A percentile compares a stretch with the other conserved stretches of the same genome.
Conservation (phyloP, 164 flowering plant genomes). For the Malania oleifera region DNA sequence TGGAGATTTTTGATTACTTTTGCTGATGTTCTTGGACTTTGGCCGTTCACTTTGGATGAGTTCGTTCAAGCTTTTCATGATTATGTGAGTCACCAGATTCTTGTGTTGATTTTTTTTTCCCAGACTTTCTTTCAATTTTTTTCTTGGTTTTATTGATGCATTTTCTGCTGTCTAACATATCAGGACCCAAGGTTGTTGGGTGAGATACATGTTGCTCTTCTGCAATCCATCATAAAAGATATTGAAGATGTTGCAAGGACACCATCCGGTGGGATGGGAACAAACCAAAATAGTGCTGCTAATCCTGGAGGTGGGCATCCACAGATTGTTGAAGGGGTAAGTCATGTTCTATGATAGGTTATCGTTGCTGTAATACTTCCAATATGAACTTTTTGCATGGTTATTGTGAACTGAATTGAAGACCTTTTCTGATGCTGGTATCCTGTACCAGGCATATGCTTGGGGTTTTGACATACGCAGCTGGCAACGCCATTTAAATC, state of each 20-base stretch:
- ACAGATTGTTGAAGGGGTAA: slow-evolving; percentile 88
- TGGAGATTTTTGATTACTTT: slow-evolving; percentile 89
- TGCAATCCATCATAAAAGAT: slow-evolving; percentile 73
- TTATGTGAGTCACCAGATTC: slow-evolving; percentile 47
- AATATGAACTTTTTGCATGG: background rate
- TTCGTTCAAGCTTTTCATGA: slow-evolving; percentile 92
- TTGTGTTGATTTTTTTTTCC: background rate
- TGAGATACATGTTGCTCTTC: slow-evolving; percentile 79
- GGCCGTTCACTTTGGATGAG: slow-evolving; percentile 97
- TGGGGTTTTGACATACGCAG: slow-evolving; percentile 93
- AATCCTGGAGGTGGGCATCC: slow-evolving; percentile 95
- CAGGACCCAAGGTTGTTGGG: slow-evolving; percentile 84
- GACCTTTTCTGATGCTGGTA: background rate
- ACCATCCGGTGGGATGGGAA: slow-evolving; percentile 57
- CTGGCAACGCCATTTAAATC: slow-evolving; percentile 78
- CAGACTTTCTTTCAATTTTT: slow-evolving; percentile 2
- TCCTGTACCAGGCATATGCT: slow-evolving; percentile 68
- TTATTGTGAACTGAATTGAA: background rate
- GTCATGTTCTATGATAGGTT: slow-evolving; percentile 7
- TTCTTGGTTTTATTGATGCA: background rate
- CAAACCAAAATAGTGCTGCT: slow-evolving; percentile 56
- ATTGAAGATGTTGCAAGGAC: slow-evolving; percentile 93
- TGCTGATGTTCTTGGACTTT: slow-evolving; percentile 84
- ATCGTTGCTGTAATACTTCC: background rate
- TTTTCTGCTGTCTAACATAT: slow-evolving; percentile 8